Evolutionary conservation across 1,139 yeast genomes (phyloP).

Genomic region (Candida sp.): DNA sequence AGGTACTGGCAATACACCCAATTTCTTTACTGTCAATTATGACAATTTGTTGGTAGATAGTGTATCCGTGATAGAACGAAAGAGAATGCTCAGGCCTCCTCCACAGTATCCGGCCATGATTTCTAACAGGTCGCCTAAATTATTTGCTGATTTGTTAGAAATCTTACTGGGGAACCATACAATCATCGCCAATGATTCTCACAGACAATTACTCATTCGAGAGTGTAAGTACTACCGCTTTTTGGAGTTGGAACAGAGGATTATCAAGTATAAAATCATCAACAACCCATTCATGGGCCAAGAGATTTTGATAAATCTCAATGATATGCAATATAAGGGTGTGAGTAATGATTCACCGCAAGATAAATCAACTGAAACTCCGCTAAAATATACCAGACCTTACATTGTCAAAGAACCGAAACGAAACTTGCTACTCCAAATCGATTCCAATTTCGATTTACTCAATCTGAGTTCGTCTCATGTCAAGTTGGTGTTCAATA

Average conservation of each 20-base stretch:
- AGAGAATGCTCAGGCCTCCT: constrained; percentile 67
- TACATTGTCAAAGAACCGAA: constrained; percentile 34
- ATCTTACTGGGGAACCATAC: constrained; percentile 53
- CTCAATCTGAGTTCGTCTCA: constrained; percentile 16
- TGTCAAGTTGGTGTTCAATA: constrained; percentile 29
- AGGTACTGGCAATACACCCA: constrained; percentile 68
- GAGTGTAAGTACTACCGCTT: constrained; percentile 82
- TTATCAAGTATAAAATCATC: constrained; percentile 50
- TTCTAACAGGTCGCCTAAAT: constrained; percentile 49
- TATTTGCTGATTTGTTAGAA: constrained; percentile 60
- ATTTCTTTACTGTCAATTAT: constrained; percentile 66
- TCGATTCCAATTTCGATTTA: constrained; percentile 25
- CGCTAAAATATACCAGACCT: constrained; percentile 55
- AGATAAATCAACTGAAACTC: constrained; percentile 14
- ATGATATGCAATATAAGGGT: constrained; percentile 47
- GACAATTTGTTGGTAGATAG: constrained; percentile 49
- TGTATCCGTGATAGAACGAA: constrained; percentile 29
- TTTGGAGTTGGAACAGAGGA: constrained; percentile 66
- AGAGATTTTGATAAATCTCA: constrained; percentile 54
- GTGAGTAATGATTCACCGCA: constrained; percentile 21
- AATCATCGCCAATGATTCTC: constrained; percentile 47
- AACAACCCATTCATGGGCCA: constrained; percentile 52
- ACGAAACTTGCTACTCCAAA: constrained; percentile 56
- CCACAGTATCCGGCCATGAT: constrained; percentile 60
- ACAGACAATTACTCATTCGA: constrained; percentile 51